These are phyloP conservation scores for Thermomucor indicae-seudaticae DNA, from an alignment of 371 early-diverging fungal genomes.

Conservation along the genomic window DNA sequence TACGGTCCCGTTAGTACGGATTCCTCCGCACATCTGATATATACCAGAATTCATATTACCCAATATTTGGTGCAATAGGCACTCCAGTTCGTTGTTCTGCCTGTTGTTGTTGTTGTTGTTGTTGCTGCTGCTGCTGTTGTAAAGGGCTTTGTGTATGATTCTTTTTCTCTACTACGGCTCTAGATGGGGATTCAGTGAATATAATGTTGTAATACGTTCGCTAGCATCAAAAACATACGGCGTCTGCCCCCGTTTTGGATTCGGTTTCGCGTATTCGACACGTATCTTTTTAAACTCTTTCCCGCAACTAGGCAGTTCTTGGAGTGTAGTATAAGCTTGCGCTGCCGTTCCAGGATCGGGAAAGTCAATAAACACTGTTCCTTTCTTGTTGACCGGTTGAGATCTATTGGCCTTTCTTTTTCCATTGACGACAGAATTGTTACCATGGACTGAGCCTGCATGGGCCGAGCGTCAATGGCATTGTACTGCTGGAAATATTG, in stretches of 20 bases:
- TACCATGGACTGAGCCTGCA: conserved; percentile 39
- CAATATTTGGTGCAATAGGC: conserved; percentile 29
- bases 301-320: conserved; percentile 10
- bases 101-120: neutral
- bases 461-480: conserved; percentile 26
- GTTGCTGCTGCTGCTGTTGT: conserved; percentile 2
- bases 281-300: conserved; percentile 30
- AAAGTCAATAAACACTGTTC: conserved; percentile 50
- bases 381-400: conserved; percentile 22
- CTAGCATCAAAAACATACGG: neutral
- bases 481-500: conserved; percentile 30
- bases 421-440: neutral
- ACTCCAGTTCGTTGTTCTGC: too few species aligned
- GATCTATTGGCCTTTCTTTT: neutral
- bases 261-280: conserved; percentile 46
- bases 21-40: neutral
- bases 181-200: too few species aligned
- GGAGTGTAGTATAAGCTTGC: conserved; percentile 22
- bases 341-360: conserved; percentile 33
- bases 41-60: conserved; percentile 9
- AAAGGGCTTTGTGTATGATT: too few species aligned
- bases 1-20: neutral
- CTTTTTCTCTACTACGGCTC: conserved; percentile 12
- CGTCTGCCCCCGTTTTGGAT: conserved; percentile 15
- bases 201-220: neutral